Evolutionary conservation across 306 rosid species (phyloP).

Genomic region (Cicer chorassanicum): DNA sequence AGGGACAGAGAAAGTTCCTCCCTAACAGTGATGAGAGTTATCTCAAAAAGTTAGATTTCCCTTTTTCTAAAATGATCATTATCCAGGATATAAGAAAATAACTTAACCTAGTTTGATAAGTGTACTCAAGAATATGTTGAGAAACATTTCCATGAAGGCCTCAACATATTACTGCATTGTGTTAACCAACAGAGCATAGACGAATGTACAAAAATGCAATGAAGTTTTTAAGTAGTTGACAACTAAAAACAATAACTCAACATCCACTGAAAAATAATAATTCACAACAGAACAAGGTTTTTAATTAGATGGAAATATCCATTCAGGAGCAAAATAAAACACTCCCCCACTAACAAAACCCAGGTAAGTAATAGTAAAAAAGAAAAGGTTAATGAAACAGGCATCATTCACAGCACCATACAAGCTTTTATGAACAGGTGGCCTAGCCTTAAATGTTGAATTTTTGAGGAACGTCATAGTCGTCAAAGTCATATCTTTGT

Average conservation of each 20-base stretch:
- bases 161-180: not conserved
- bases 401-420: slow-evolving; percentile 40
- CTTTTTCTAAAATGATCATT: too few species aligned
- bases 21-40: too few species aligned
- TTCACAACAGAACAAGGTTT: not conserved
- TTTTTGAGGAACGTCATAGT: slow-evolving; percentile 78
- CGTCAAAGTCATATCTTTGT: slow-evolving; percentile 75
- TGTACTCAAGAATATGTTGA: too few species aligned
- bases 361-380: not conserved
- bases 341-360: not conserved
- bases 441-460: slow-evolving; percentile 57
- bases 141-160: too few species aligned
- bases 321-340: slow-evolving; percentile 6
- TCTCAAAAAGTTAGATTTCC: too few species aligned
- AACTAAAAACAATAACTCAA: slow-evolving; percentile 7
- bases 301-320: slow-evolving; percentile 16
- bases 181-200: not conserved
- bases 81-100: too few species aligned
- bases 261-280: not conserved
- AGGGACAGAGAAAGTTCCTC: too few species aligned
- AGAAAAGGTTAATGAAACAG: not conserved
- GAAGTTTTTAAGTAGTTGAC: not conserved
- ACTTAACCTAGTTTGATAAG: too few species aligned
- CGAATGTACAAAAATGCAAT: slow-evolving; percentile 19
- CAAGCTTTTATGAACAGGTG: slow-evolving; percentile 20